Conservation (phyloP, 352 stramenopile genomes). For the Phytophthora brassicae region DNA sequence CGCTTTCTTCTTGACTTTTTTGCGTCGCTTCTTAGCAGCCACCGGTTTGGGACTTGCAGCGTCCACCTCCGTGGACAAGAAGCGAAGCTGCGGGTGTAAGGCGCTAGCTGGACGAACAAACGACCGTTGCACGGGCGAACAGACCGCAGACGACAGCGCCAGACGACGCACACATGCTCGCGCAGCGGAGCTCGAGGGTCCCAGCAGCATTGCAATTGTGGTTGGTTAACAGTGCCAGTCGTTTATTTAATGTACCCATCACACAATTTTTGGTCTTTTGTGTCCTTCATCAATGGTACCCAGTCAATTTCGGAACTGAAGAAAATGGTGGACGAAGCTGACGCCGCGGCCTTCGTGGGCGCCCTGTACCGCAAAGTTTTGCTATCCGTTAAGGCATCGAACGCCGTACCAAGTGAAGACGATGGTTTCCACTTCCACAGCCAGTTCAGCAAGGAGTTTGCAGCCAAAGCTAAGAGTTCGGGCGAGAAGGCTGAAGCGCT, state of each 20-base stretch:
- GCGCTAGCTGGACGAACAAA: neutral
- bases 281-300: neutral
- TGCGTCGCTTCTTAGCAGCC: constrained; percentile 35
- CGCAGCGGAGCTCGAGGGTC: constrained; percentile 8
- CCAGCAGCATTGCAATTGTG: constrained; percentile 21
- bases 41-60: constrained; percentile 22
- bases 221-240: constrained; percentile 12
- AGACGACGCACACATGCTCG: constrained; percentile 21
- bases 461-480: constrained; percentile 34
- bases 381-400: constrained; percentile 81
- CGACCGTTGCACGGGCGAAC: neutral
- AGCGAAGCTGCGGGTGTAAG: neutral
- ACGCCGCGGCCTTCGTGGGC: constrained; percentile 47
- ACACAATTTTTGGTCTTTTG: neutral
- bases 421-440: constrained; percentile 85
- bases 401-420: constrained; percentile 72
- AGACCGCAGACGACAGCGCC: neutral
- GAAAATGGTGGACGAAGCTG: constrained; percentile 26
- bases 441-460: constrained; percentile 72
- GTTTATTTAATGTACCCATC: neutral
- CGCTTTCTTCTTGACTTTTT: constrained; percentile 34
- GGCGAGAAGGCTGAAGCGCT: constrained; percentile 52
- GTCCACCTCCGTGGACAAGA: constrained; percentile 9
- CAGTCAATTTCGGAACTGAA: neutral
- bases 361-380: constrained; percentile 77